A percentile compares a stretch with the other conserved stretches of the same genome.
phyloP scores from a whole-genome alignment of 495 filamentous ascomycete species.

The Rusavskia elegans region DNA sequence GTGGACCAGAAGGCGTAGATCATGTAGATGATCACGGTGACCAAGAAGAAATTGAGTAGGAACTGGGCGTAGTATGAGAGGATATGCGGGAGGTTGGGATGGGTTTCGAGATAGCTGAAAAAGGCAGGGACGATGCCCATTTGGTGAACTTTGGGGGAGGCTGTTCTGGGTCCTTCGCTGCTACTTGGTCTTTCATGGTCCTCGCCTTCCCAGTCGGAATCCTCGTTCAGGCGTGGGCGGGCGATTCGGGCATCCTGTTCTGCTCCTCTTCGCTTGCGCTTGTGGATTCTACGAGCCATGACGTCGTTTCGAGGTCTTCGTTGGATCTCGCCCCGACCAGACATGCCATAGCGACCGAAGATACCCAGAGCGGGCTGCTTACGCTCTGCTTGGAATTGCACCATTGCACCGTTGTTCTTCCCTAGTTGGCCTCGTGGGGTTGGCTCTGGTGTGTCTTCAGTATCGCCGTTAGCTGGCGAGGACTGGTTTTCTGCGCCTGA shows the following conservation, averaged over 20 bases:
- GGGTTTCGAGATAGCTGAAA: conserved; percentile 46
- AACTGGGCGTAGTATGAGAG: conserved; percentile 76
- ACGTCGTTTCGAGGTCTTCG: conserved; percentile 36
- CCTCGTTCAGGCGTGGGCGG: conserved; percentile 33
- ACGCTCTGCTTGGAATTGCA: conserved; percentile 27
- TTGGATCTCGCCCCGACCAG: conserved; percentile 42
- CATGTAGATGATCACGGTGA: conserved; percentile 50
- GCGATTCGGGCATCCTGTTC: conserved; percentile 26
- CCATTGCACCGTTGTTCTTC: conserved; percentile 20
- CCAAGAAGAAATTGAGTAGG: conserved; percentile 58
- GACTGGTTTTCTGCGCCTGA: conserved; percentile 66
- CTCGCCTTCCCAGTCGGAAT: conserved; percentile 41
- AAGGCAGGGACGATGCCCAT: conserved; percentile 13
- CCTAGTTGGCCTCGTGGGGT: conserved; percentile 25
- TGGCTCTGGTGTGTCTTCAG: conserved; percentile 53
- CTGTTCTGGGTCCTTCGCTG: conserved; percentile 12
- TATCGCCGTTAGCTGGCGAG: conserved; percentile 56
- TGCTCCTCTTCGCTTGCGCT: conserved; percentile 32
- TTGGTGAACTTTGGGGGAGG: conserved; percentile 4
- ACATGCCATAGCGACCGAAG: conserved; percentile 26
- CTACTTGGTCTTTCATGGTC: conserved; percentile 11
- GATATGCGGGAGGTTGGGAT: conserved; percentile 74
- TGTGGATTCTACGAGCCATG: conserved; percentile 35
- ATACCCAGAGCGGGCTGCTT: conserved; percentile 24
- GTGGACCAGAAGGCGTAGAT: conserved; percentile 52